Conservation (phyloP, 176 grass and related monocot species). For the Lolium multiflorum region DNA sequence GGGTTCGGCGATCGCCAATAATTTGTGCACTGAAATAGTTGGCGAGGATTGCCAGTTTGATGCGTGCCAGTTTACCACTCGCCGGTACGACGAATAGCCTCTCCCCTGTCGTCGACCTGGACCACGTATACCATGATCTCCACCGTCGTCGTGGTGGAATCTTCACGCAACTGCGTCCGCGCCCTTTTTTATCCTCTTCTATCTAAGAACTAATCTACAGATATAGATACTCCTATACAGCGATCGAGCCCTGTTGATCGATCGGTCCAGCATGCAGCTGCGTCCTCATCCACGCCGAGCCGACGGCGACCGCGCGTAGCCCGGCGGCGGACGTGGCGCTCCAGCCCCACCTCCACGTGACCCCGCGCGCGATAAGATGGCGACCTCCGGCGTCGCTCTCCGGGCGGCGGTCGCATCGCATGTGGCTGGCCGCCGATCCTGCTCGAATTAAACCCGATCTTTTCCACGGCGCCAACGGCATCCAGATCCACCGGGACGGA, state of each 20-base stretch:
- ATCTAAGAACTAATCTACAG: background rate
- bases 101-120: too few relatives aligned
- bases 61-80: too few relatives aligned
- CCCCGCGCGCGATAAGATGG: background rate
- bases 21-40: too few relatives aligned
- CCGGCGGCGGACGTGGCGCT: background rate
- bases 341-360: conserved; percentile 2
- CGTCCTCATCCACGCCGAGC: background rate
- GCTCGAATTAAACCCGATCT: background rate
- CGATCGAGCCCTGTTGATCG: too few relatives aligned
- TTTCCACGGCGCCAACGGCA: too few relatives aligned
- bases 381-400: background rate
- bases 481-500: too few relatives aligned
- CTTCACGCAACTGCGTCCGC: too few relatives aligned
- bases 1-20: too few relatives aligned
- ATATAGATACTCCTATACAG: background rate
- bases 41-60: too few relatives aligned
- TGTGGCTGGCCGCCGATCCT: background rate
- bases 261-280: background rate
- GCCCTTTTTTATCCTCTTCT: background rate
- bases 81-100: too few relatives aligned
- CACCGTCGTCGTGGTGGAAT: too few relatives aligned
- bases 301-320: background rate
- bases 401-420: background rate
- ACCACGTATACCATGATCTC: too few relatives aligned